Evolutionary conservation across 2,329 filamentous ascomycete species (phyloP).

Genomic region (Pseudogymnoascus sp.): DNA sequence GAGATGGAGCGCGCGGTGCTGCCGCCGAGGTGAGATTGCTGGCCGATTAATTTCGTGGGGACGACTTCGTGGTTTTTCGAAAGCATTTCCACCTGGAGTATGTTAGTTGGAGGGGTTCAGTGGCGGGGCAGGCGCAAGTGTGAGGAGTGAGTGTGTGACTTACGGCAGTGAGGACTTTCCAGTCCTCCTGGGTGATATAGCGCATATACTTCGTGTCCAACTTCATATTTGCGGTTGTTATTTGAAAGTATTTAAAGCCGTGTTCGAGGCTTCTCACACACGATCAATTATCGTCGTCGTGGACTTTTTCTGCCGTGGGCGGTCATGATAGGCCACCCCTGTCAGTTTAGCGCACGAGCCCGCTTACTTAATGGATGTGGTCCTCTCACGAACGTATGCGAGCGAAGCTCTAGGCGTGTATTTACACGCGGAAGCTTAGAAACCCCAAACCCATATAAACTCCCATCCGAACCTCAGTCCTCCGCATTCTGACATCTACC

Average conservation of each 20-base stretch:
- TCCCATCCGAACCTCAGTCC: constrained; percentile 3
- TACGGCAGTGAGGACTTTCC: constrained; percentile 89
- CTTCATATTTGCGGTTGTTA: constrained; percentile 58
- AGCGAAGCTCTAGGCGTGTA: constrained; percentile 11
- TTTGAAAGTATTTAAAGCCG: background rate
- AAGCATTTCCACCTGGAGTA: constrained; percentile 74
- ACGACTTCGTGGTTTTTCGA: constrained; percentile 97
- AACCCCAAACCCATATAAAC: constrained; percentile 9
- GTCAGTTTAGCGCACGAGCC: constrained; percentile 8
- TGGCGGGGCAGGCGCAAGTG: constrained; percentile 15
- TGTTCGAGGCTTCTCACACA: constrained; percentile 2
- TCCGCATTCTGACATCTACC: constrained; percentile 3
- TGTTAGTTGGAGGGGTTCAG: constrained; percentile 30
- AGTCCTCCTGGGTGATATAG: constrained; percentile 87
- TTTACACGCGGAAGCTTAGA: constrained; percentile 11
- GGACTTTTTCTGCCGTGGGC: constrained; percentile 19
- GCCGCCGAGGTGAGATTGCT: constrained; percentile 72
- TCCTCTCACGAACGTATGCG: constrained; percentile 4
- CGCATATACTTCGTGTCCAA: constrained; percentile 90
- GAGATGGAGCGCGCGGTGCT: constrained; percentile 83
- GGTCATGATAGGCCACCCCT: constrained; percentile 9
- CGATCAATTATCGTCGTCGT: constrained; percentile 7
- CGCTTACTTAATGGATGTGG: constrained; percentile 9
- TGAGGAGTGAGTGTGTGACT: constrained; percentile 26
- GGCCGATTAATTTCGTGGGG: constrained; percentile 79